Base-by-base conservation (phyloP, 371 early-diverging fungal genomes). In the Lichtheimia ramosa region DNA sequence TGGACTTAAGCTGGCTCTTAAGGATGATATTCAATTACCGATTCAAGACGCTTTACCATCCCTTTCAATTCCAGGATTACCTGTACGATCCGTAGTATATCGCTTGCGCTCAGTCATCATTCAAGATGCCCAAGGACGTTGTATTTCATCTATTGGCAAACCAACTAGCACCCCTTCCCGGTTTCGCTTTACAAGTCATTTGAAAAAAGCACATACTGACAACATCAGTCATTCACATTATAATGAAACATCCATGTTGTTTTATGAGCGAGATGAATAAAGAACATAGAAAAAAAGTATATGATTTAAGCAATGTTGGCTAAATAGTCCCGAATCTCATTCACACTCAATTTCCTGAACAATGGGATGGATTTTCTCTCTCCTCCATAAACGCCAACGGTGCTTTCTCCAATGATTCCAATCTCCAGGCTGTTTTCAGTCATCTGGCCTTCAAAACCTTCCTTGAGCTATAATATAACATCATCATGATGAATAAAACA, bases 371-470 rank as follows among this genome's bases (percentile, higher is more conserved):
- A 70, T 42, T 83, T 81, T 68, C 77, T 66, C 42, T 74, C 75
- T 49, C 72, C 76, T 43, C 85, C 84, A 50, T 88, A 83, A 41
- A 87, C 81, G 28, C 82, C 84, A n/a, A 80, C 67, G 24, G 84
- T 82, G 21, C 74, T 73, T 55, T 79, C 81, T 67, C 90, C 87
- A 73, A 89, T 87, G 58, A 98, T 87, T 23, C 97, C 99, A 71
- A 99, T 95, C 61, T 99, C 99, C 59, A 99, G 84, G 23, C 89
- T 89, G 56, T 90, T 82, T 65, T 94, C 97, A 28, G 89, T 92
- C 93, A 99, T 92, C 65, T 89, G 89, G 40, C 98, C 98, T 71
- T 97, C 99, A 68, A 94, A 96, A 16, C 96, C 96, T 76, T 99
- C 98, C 79, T 99, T 99, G 43, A 99, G 86, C 51, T 79, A 69